These are phyloP conservation scores for Paramecium caudatum DNA, from an alignment of 73 alveolate species.

Conservation along the genomic window DNA sequence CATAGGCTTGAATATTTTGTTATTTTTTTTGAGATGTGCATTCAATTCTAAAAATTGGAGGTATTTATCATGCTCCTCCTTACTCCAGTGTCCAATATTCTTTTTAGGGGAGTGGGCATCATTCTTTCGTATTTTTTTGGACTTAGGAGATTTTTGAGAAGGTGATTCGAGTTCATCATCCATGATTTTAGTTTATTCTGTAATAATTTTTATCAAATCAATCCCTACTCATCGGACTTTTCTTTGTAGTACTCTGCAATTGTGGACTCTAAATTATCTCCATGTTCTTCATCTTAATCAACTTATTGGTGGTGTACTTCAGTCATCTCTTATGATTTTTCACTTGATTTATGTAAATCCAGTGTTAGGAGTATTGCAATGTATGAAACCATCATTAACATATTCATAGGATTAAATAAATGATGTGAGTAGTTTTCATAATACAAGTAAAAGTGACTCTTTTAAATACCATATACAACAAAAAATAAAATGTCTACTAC, in stretches of 20 bases:
- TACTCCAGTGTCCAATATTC: conserved; percentile 61
- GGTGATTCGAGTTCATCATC: too few species aligned
- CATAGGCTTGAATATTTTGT: conserved; percentile 56
- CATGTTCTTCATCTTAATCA: conserved; percentile 10
- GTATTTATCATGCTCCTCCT: conserved; percentile 59
- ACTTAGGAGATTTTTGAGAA: conserved; percentile 53
- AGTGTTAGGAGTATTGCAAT: not conserved
- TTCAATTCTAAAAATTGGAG: conserved; percentile 4
- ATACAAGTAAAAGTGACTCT: conserved; percentile 41
- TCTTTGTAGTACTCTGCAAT: conserved; percentile 62
- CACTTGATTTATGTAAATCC: not conserved
- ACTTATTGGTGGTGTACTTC: not conserved
- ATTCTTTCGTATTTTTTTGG: conserved; percentile 27
- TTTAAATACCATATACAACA: not conserved
- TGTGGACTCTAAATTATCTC: not conserved
- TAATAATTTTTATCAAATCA: not conserved
- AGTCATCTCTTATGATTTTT: not conserved
- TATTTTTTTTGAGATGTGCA: conserved; percentile 14
- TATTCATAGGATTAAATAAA: conserved; percentile 55
- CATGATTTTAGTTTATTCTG: too few species aligned
- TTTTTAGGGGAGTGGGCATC: conserved; percentile 19
- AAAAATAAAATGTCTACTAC: conserved; percentile 16
- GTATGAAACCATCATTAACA: conserved; percentile 31
- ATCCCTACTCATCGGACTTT: not conserved
- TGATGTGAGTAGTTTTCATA: conserved; percentile 37